Evolutionary conservation across 208 protist species (phyloP).

Genomic region (Acanthamoeba castellanii): DNA sequence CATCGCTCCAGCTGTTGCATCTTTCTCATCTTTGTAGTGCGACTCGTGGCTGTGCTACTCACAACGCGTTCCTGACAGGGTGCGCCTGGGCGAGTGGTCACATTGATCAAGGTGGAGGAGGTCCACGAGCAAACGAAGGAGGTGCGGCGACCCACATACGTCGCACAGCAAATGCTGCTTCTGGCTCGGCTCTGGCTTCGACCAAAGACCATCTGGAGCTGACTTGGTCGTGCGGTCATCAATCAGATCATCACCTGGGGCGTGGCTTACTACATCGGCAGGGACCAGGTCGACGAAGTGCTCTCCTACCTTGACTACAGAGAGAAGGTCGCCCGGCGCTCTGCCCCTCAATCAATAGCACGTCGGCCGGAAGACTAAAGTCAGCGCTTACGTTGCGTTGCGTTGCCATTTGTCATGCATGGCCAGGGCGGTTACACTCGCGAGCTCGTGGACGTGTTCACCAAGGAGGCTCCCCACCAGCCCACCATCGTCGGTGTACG

Average conservation of each 20-base stretch:
- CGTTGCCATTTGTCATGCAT: too few relatives aligned
- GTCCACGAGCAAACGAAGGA: background rate
- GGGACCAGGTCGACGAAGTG: slow-evolving; percentile 27
- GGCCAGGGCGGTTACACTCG: slow-evolving; percentile 40
- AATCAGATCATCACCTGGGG: slow-evolving; percentile 50
- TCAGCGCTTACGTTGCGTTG: background rate
- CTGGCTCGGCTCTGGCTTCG: background rate
- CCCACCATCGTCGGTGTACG: slow-evolving; percentile 50
- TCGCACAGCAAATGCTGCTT: background rate
- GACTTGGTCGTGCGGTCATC: background rate
- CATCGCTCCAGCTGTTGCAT: background rate
- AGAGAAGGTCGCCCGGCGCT: background rate
- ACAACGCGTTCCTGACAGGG: background rate
- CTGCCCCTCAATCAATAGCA: background rate
- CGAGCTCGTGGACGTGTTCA: slow-evolving; percentile 67
- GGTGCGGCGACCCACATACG: background rate
- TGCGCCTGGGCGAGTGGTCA: slow-evolving; percentile 71
- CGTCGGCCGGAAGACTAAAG: background rate
- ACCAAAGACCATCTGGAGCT: background rate
- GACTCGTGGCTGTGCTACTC: background rate
- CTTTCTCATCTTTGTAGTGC: background rate
- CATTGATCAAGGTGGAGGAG: slow-evolving; percentile 3
- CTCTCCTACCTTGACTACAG: slow-evolving; percentile 62
- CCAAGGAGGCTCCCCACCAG: background rate
- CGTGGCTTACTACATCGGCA: slow-evolving; percentile 47